Conservation (phyloP, 2,329 filamentous ascomycete species). For the Monosporascus sp. region DNA sequence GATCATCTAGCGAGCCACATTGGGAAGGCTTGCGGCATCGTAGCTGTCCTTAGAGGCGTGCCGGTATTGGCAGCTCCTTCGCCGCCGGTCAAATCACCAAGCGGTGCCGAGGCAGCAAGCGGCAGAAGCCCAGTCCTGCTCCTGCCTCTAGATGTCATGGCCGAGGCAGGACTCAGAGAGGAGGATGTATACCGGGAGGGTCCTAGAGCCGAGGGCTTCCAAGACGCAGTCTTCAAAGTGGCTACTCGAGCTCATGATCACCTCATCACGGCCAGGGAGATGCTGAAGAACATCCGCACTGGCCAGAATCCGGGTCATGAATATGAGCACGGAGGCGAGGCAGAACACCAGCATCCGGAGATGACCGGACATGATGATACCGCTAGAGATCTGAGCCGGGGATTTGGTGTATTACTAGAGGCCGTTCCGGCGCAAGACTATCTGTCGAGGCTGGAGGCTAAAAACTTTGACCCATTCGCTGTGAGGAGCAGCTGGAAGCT, state of each 20-base stretch:
- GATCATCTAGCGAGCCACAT: conserved; percentile 95
- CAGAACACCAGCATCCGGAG: conserved; percentile 51
- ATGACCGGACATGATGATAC: conserved; percentile 30
- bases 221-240: conserved; percentile 86
- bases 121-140: conserved; percentile 53
- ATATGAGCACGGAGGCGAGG: conserved; percentile 81
- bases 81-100: conserved; percentile 40
- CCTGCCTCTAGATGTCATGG: conserved; percentile 86
- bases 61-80: conserved; percentile 80
- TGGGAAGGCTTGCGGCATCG: conserved; percentile 87
- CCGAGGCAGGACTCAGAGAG: conserved; percentile 71
- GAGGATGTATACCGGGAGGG: conserved; percentile 85
- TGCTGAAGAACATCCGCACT: conserved; percentile 74
- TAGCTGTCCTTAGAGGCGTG: conserved; percentile 78
- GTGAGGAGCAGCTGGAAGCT: conserved; percentile 71
- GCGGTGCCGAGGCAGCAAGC: conserved; percentile 30
- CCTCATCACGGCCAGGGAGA: conserved; percentile 86
- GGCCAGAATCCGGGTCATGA: conserved; percentile 75
- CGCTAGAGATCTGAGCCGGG: conserved; percentile 45
- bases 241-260: conserved; percentile 95
- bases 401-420: conserved; percentile 77
- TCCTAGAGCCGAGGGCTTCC: conserved; percentile 70
- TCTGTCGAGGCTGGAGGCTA: conserved; percentile 69
- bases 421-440: conserved; percentile 74
- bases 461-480: conserved; percentile 78